Percentiles rank a stretch among this genome's conserved stretches.
These are phyloP conservation scores for Chiua virens DNA, from an alignment of 768 basidiomycete genomes.

Conservation along the genomic window DNA sequence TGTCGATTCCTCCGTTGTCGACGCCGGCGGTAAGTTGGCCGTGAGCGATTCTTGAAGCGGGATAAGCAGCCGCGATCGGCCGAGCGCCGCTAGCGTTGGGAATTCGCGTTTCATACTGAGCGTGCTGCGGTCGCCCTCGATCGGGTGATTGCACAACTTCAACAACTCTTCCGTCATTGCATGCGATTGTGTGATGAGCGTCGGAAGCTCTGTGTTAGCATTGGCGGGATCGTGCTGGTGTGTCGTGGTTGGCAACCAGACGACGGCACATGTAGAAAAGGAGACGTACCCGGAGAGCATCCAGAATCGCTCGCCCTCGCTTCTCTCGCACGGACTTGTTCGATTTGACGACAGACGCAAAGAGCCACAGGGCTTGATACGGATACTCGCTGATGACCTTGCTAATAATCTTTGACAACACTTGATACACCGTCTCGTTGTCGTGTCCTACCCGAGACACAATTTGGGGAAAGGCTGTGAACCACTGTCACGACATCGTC, in stretches of 20 bases:
- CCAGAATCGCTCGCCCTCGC: conserved; percentile 60
- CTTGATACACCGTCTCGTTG: conserved; percentile 56
- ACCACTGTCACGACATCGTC: conserved; percentile 63
- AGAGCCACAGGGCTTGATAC: conserved; percentile 90
- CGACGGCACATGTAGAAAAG: not conserved
- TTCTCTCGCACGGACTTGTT: conserved; percentile 58
- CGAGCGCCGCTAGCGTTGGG: conserved; percentile 51
- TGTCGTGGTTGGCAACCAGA: not conserved
- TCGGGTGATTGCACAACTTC: conserved; percentile 56
- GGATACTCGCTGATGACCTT: conserved; percentile 82
- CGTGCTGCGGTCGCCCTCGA: conserved; percentile 39
- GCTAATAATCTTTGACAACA: conserved; percentile 66
- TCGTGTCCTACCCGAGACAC: conserved; percentile 88
- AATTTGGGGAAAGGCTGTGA: conserved; percentile 94
- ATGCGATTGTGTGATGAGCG: conserved; percentile 53
- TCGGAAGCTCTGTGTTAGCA: conserved; percentile 40
- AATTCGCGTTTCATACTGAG: conserved; percentile 52
- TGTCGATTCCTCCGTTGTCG: conserved; percentile 45
- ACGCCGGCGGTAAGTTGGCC: conserved; percentile 79
- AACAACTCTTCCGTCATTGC: conserved; percentile 72
- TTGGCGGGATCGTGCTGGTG: conserved; percentile 48
- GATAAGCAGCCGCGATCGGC: conserved; percentile 73
- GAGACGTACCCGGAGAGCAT: conserved; percentile 53
- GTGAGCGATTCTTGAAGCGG: conserved; percentile 93
- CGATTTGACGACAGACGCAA: conserved; percentile 85